These are phyloP conservation scores for Sclerotinia glacialis DNA, from an alignment of 2,329 filamentous ascomycete species.

Conservation along the genomic window DNA sequence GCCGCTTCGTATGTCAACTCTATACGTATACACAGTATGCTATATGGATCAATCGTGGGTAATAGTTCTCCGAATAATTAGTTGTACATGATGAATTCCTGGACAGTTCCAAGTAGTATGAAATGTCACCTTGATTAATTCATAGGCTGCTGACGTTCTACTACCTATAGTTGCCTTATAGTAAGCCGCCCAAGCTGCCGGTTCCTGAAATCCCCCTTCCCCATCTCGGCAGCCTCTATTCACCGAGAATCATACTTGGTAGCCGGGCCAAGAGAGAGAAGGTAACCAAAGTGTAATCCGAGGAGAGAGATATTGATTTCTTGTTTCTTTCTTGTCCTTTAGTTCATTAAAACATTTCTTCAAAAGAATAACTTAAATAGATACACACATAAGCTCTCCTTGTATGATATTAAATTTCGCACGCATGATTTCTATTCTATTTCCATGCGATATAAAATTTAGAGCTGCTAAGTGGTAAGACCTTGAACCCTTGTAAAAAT, in stretches of 20 bases:
- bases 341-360: neutral
- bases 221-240: neutral
- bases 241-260: neutral
- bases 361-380: neutral
- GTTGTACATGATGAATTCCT: neutral
- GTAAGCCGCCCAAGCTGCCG: slow-evolving; percentile 12
- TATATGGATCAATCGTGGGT: neutral
- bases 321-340: neutral
- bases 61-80: neutral
- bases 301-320: neutral
- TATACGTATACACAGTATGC: neutral
- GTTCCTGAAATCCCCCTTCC: slow-evolving; percentile 8
- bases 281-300: neutral
- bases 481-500: neutral
- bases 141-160: neutral
- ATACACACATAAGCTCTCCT: neutral
- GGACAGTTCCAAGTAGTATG: neutral
- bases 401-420: neutral
- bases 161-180: neutral
- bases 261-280: neutral
- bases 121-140: neutral
- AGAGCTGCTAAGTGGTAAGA: neutral
- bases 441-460: neutral
- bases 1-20: neutral
- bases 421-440: neutral